Conservation (phyloP, 352 stramenopile genomes). For the Globisporangium paddicum region DNA sequence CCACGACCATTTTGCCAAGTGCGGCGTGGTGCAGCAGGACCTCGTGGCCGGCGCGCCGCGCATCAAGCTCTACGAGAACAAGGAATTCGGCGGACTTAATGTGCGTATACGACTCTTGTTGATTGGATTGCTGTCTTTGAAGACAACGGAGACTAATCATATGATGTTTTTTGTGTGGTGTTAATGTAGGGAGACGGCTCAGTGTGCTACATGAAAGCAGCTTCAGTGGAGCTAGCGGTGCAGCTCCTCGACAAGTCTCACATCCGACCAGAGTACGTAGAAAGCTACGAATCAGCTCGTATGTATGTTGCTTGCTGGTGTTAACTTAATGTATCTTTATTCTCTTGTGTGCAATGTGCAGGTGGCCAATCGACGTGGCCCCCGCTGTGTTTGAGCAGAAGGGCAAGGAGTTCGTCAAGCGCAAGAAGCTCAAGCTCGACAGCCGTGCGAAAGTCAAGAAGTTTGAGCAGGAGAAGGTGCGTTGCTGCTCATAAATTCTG, state of each 20-base stretch:
- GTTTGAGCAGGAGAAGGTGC: conserved; percentile 81
- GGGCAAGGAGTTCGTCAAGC: conserved; percentile 67
- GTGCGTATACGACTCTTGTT: conserved; percentile 27
- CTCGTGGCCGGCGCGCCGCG: conserved; percentile 90
- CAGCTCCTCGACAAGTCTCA: conserved; percentile 91
- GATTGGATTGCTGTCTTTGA: neutral
- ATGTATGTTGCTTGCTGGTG: neutral
- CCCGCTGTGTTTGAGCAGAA: conserved; percentile 90
- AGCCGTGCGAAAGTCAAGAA: conserved; percentile 84
- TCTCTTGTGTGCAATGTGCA: conserved; percentile 12
- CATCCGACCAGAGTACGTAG: conserved; percentile 74
- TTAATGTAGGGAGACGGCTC: conserved; percentile 85
- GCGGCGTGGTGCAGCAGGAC: conserved; percentile 93
- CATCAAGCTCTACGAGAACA: conserved; percentile 95
- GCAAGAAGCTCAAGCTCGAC: conserved; percentile 78
- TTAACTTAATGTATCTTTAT: neutral
- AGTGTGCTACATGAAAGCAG: conserved; percentile 95
- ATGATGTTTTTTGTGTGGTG: neutral
- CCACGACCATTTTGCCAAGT: conserved; percentile 92
- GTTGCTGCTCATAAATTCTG: neutral
- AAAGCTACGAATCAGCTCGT: neutral
- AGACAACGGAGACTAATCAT: neutral
- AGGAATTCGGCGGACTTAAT: conserved; percentile 85
- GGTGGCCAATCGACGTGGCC: conserved; percentile 70
- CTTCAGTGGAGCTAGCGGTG: conserved; percentile 93